A percentile compares a stretch with the other conserved stretches of the same genome.
Evolutionary conservation across 345 rosid species (phyloP).

Genomic region (Salix viminalis): DNA sequence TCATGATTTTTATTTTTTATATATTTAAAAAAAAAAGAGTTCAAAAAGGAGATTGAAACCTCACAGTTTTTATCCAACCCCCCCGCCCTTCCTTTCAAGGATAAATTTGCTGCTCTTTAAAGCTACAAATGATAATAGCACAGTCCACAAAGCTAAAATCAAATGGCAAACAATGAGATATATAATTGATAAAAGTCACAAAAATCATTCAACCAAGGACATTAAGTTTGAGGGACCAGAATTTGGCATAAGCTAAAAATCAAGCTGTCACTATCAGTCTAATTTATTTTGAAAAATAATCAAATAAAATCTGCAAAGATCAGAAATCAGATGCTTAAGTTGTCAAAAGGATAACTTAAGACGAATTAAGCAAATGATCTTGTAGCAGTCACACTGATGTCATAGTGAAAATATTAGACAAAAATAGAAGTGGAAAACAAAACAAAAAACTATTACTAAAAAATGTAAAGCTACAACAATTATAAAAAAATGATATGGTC

Average conservation of each 20-base stretch:
- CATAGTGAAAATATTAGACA: background rate
- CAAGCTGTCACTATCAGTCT: background rate
- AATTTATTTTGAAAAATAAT: background rate
- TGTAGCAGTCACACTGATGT: background rate
- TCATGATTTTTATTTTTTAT: background rate
- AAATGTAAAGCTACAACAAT: background rate
- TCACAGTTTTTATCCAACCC: background rate
- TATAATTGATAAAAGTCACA: background rate
- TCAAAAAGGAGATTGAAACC: background rate
- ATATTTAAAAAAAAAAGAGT: background rate
- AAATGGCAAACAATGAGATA: background rate
- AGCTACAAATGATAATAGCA: background rate
- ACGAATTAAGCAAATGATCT: background rate
- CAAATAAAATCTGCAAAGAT: background rate
- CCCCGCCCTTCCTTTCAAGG: background rate
- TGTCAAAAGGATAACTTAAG: background rate
- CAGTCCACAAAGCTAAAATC: background rate
- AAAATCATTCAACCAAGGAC: background rate
- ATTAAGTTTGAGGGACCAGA: background rate
- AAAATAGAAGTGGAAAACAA: background rate
- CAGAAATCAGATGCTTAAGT: background rate
- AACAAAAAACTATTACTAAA: background rate
- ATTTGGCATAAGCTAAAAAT: background rate
- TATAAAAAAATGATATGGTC: background rate
- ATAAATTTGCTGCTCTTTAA: background rate